Conservation (phyloP, 208 protist genomes). For the Leishmania tarentolae region DNA sequence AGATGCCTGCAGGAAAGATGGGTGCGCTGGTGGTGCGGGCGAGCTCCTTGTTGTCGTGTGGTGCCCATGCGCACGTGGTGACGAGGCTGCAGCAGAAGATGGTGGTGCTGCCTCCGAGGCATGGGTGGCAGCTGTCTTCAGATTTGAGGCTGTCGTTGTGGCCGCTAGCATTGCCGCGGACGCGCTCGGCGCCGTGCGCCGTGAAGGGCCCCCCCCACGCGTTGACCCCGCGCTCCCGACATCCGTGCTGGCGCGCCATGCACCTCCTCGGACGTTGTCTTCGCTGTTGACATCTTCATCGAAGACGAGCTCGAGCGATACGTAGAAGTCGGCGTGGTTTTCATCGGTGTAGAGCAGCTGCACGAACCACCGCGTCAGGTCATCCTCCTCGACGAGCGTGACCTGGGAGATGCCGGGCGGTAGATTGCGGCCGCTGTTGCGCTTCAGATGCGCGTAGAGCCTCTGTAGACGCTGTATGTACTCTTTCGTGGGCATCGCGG, state of each 20-base stretch:
- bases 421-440: slow-evolving; percentile 39
- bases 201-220: neutral
- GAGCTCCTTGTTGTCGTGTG: slow-evolving; percentile 1
- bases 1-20: neutral
- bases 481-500: slow-evolving; percentile 39
- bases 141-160: neutral
- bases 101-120: neutral
- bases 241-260: neutral
- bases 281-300: slow-evolving; percentile 32
- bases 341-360: slow-evolving; percentile 74
- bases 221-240: neutral
- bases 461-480: slow-evolving; percentile 64
- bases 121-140: neutral
- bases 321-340: slow-evolving; percentile 64
- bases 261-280: neutral
- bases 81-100: neutral
- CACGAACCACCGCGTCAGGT: slow-evolving; percentile 80
- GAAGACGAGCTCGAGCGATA: slow-evolving; percentile 69
- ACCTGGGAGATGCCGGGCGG: slow-evolving; percentile 33
- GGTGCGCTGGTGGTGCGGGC: neutral
- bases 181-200: neutral
- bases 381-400: slow-evolving; percentile 76
- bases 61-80: neutral
- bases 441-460: slow-evolving; percentile 55
- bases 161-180: neutral